These are phyloP conservation scores for Eudorina sp. DNA, from an alignment of 139 green algal genomes.

Conservation along the genomic window DNA sequence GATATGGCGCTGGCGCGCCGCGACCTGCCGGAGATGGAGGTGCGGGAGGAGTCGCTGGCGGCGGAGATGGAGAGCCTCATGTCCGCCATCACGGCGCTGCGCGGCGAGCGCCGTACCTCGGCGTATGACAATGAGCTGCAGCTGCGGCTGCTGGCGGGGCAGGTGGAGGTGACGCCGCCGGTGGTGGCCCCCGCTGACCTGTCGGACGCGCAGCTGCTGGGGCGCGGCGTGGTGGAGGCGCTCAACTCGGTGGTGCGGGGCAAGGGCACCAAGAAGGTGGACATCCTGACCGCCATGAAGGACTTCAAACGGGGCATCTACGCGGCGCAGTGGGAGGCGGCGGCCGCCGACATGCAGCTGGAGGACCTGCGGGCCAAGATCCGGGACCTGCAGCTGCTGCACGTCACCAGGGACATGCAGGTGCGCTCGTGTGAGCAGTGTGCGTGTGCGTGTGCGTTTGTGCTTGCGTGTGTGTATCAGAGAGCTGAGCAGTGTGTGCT, in stretches of 20 bases:
- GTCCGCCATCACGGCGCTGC: constrained; percentile 35
- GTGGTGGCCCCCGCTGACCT: constrained; percentile 36
- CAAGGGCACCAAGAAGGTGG: constrained; percentile 66
- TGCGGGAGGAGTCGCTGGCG: neutral
- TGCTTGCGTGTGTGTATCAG: no score
- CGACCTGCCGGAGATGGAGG: constrained; percentile 49
- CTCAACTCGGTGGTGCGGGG: constrained; percentile 68
- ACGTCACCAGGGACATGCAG: constrained; percentile 82
- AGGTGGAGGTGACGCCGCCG: constrained; percentile 58
- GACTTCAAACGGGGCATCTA: constrained; percentile 88
- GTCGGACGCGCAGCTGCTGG: constrained; percentile 65
- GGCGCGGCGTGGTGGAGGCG: constrained; percentile 61
- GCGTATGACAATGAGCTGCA: constrained; percentile 68
- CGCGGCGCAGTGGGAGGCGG: constrained; percentile 79
- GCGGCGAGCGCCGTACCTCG: constrained; percentile 39
- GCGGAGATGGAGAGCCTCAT: constrained; percentile 30
- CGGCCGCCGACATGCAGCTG: constrained; percentile 63
- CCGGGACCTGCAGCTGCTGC: constrained; percentile 85
- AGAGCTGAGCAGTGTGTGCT: constrained; percentile 34
- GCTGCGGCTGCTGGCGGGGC: constrained; percentile 74
- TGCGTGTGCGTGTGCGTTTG: no score
- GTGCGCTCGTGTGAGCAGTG: no score
- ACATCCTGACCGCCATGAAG: constrained; percentile 78
- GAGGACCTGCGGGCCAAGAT: constrained; percentile 75
- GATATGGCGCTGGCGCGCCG: constrained; percentile 32